Conservation (phyloP, 148 eudicot species). For the Hydrangea macrophylla region DNA sequence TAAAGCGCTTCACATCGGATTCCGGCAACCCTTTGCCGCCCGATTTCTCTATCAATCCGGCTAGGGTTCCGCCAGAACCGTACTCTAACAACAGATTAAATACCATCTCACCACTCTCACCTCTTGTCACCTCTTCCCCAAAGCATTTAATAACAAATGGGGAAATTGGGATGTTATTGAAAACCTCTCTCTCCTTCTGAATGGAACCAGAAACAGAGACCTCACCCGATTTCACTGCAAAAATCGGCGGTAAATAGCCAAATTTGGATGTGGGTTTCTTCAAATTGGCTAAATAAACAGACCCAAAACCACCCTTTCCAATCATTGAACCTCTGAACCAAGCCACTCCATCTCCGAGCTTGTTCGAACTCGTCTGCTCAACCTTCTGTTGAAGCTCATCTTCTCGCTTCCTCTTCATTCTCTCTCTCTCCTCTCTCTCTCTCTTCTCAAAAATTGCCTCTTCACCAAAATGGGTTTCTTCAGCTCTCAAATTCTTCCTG, state of each 20-base stretch:
- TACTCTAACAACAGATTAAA: slow-evolving; percentile 31
- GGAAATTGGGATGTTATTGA: slow-evolving; percentile 11
- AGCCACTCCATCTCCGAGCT: slow-evolving; percentile 24
- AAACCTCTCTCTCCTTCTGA: slow-evolving; percentile 23
- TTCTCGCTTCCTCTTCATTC: background rate
- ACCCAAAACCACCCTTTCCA: slow-evolving; percentile 28
- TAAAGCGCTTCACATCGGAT: slow-evolving; percentile 16
- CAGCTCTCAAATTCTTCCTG: no score
- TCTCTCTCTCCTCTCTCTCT: no score
- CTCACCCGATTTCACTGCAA: slow-evolving; percentile 27
- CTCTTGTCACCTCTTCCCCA: slow-evolving; percentile 32
- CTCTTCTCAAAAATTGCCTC: no score
- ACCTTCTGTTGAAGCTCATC: background rate
- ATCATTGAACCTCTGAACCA: slow-evolving; percentile 23
- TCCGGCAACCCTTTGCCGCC: slow-evolving; percentile 25
- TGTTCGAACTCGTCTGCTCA: background rate
- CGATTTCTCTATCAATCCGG: slow-evolving; percentile 30
- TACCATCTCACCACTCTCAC: slow-evolving; percentile 17
- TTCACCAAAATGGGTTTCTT: background rate
- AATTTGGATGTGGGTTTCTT: slow-evolving; percentile 18
- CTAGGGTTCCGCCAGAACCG: slow-evolving; percentile 38
- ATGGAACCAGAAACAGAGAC: slow-evolving; percentile 23
- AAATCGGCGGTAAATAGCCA: slow-evolving; percentile 6
- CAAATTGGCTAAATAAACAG: slow-evolving; percentile 18
- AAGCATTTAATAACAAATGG: slow-evolving; percentile 25